phyloP scores from a whole-genome alignment of 1,284 basidiomycete species.

The Irpex sp. region DNA sequence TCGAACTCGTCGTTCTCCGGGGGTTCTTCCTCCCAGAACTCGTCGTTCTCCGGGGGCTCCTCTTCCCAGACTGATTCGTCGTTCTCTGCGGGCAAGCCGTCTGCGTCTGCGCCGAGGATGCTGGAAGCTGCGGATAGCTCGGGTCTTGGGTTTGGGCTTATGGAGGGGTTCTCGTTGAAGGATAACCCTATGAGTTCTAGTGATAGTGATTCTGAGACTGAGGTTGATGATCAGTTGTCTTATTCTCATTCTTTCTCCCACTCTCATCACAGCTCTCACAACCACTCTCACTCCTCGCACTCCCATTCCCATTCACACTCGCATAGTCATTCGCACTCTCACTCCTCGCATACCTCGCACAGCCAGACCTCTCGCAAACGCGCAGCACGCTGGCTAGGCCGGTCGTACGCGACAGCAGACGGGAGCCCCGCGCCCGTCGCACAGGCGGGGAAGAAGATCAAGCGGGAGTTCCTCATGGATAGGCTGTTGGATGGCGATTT shows the following conservation, averaged over 20 bases:
- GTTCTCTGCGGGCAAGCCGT: neutral
- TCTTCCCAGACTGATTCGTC: no score
- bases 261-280: no score
- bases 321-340: no score
- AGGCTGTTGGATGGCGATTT: slow-evolving; percentile 17
- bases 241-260: neutral
- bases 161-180: slow-evolving; percentile 24
- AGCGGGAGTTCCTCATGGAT: slow-evolving; percentile 20
- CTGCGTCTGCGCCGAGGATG: neutral
- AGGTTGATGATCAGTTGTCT: slow-evolving; percentile 15
- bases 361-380: neutral
- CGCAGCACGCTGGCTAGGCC: slow-evolving; percentile 5
- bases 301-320: no score
- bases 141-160: slow-evolving; percentile 20
- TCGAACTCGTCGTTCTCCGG: neutral
- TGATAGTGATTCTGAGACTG: slow-evolving; percentile 7
- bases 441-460: slow-evolving; percentile 22
- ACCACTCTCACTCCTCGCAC: no score
- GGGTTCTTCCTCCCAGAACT: no score
- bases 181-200: neutral
- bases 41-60: no score
- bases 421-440: slow-evolving; percentile 13
- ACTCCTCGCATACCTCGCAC: no score
- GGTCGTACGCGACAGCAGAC: slow-evolving; percentile 15
- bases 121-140: neutral